A percentile compares a stretch with the other conserved stretches of the same genome.
phyloP scores from a whole-genome alignment of 352 stramenopile species.

The Globisporangium nunn region DNA sequence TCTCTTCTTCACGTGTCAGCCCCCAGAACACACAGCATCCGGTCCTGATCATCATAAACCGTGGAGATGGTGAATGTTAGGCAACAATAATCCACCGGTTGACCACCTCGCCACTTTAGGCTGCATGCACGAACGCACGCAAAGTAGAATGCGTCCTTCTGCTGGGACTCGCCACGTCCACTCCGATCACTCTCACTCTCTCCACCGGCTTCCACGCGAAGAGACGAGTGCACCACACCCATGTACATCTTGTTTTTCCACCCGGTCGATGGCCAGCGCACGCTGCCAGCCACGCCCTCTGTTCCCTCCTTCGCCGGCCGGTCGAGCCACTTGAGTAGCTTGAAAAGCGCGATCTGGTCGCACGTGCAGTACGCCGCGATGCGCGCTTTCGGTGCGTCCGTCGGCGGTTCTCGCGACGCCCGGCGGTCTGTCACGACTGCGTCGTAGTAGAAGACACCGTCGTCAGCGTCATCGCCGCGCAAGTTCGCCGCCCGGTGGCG shows the following conservation, averaged over 20 bases:
- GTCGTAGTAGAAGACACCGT: slow-evolving; percentile 28
- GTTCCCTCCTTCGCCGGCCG: slow-evolving; percentile 12
- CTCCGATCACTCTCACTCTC: slow-evolving; percentile 4
- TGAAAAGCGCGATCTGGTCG: slow-evolving; percentile 64
- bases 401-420: slow-evolving; percentile 27
- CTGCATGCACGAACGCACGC: slow-evolving; percentile 19
- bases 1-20: slow-evolving; percentile 48
- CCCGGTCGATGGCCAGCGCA: slow-evolving; percentile 9
- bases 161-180: slow-evolving; percentile 16
- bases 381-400: slow-evolving; percentile 31
- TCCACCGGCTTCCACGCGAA: slow-evolving; percentile 1
- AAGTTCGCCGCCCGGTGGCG: slow-evolving; percentile 14
- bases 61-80: not conserved
- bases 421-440: slow-evolving; percentile 20
- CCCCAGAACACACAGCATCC: slow-evolving; percentile 72
- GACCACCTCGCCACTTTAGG: not conserved
- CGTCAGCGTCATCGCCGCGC: slow-evolving; percentile 2
- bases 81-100: no score
- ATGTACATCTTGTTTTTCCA: slow-evolving; percentile 72
- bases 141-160: slow-evolving; percentile 72
- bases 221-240: slow-evolving; percentile 55
- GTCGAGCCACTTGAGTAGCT: slow-evolving; percentile 66
- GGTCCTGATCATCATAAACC: slow-evolving; percentile 20
- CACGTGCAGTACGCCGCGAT: slow-evolving; percentile 66
- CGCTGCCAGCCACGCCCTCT: not conserved